phyloP scores from a whole-genome alignment of 208 protist species.

The Kentomonas sorsogonicus region DNA sequence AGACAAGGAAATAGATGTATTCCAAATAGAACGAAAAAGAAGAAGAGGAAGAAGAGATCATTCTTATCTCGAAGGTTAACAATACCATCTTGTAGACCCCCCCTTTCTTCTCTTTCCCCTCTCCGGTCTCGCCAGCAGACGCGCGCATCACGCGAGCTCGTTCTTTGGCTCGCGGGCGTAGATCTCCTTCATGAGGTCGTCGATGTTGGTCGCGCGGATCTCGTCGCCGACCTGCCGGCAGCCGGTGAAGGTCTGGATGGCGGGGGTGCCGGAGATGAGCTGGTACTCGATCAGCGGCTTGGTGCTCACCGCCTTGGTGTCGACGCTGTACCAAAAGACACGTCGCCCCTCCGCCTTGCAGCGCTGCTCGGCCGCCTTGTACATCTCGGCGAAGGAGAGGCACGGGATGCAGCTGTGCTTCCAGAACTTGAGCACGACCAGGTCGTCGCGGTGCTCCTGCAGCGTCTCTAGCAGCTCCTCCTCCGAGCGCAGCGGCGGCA shows the following conservation, averaged over 20 bases:
- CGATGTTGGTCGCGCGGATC: slow-evolving; percentile 70
- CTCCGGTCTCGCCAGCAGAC: neutral
- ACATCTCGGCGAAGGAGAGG: slow-evolving; percentile 88
- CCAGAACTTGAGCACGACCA: slow-evolving; percentile 92
- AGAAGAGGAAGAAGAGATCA: no score
- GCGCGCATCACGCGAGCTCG: neutral
- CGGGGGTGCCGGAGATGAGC: slow-evolving; percentile 85
- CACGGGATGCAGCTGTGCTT: slow-evolving; percentile 91
- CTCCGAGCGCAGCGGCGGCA: slow-evolving; percentile 77
- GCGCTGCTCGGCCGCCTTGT: slow-evolving; percentile 69
- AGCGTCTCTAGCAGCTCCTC: slow-evolving; percentile 84
- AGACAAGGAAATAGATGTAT: no score
- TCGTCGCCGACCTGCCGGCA: slow-evolving; percentile 82
- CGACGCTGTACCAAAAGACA: slow-evolving; percentile 86
- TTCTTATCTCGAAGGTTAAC: neutral
- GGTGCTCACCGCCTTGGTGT: slow-evolving; percentile 68
- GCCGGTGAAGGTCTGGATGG: slow-evolving; percentile 83
- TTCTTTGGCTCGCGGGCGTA: slow-evolving; percentile 28
- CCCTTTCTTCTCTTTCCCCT: neutral
- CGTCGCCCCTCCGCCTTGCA: slow-evolving; percentile 49
- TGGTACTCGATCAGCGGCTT: slow-evolving; percentile 79
- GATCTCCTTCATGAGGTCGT: slow-evolving; percentile 79
- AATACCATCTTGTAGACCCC: neutral
- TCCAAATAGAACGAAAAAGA: no score
- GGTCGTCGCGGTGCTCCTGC: slow-evolving; percentile 78